A percentile compares a stretch with the other conserved stretches of the same genome.
Evolutionary conservation across 495 filamentous ascomycete genomes (phyloP).

Genomic region (Cercophora samala): DNA sequence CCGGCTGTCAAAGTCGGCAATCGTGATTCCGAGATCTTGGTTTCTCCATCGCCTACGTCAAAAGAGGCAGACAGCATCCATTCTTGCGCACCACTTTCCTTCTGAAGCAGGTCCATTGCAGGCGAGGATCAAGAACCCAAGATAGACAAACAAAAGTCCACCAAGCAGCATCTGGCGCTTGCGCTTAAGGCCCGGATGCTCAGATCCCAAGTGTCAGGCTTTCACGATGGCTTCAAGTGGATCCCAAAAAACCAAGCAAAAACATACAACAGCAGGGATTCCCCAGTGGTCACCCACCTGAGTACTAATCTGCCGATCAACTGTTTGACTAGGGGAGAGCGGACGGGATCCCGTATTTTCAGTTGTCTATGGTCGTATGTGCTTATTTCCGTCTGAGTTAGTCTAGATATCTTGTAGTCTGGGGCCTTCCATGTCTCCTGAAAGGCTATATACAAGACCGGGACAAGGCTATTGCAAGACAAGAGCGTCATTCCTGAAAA

Average conservation of each 20-base stretch:
- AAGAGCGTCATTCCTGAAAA: background rate
- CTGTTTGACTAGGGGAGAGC: slow-evolving; percentile 48
- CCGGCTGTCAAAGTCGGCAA: background rate
- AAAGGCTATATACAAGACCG: background rate
- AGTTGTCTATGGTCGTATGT: slow-evolving; percentile 10
- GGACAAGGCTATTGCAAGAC: background rate
- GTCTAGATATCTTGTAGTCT: background rate
- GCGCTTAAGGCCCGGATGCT: no score
- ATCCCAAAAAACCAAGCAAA: no score
- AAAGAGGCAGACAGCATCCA: background rate
- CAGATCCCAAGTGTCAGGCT: no score
- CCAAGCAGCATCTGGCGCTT: background rate
- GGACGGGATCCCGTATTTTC: slow-evolving; percentile 49
- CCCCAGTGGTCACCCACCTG: no score
- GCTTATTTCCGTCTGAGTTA: background rate
- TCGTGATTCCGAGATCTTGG: background rate
- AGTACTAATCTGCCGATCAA: slow-evolving; percentile 34
- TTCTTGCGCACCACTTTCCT: background rate
- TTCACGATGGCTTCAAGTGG: no score
- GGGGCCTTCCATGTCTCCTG: background rate
- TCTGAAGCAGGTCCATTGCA: no score
- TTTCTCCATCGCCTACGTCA: background rate
- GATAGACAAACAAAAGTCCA: background rate
- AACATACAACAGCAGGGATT: no score
- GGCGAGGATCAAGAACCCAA: background rate